Conservation (phyloP, 495 filamentous ascomycete genomes). For the Aspergillus ellipticus region DNA sequence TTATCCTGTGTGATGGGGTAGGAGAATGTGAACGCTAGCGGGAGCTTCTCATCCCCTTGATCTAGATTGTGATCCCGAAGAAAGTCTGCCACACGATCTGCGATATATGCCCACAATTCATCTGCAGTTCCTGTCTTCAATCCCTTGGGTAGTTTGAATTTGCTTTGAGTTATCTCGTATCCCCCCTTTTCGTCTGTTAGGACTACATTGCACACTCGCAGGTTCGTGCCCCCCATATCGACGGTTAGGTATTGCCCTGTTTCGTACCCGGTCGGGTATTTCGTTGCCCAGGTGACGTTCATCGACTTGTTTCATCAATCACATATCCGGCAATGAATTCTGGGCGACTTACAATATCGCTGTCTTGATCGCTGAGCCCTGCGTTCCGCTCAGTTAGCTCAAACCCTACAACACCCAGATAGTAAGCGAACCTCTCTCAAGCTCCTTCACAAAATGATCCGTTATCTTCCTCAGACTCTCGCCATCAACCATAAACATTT, state of each 20-base stretch:
- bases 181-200: slow-evolving; percentile 77
- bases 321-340: too few species aligned
- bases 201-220: slow-evolving; percentile 87
- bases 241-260: slow-evolving; percentile 82
- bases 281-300: slow-evolving; percentile 95
- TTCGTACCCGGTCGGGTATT: slow-evolving; percentile 77
- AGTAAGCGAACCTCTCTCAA: slow-evolving; percentile 80
- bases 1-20: slow-evolving; percentile 87
- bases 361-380: slow-evolving; percentile 78
- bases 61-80: slow-evolving; percentile 73
- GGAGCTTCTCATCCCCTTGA: slow-evolving; percentile 48
- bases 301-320: slow-evolving; percentile 89
- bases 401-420: too few species aligned
- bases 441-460: slow-evolving; percentile 74
- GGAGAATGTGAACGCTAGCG: slow-evolving; percentile 91
- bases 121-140: slow-evolving; percentile 77
- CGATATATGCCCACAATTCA: slow-evolving; percentile 88
- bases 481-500: not conserved
- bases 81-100: slow-evolving; percentile 82
- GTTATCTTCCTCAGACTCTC: slow-evolving; percentile 50
- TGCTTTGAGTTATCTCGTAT: slow-evolving; percentile 89
- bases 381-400: not conserved
- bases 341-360: slow-evolving; percentile 77
- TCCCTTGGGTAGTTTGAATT: slow-evolving; percentile 85
- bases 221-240: slow-evolving; percentile 94